Evolutionary conservation across 768 basidiomycete species (phyloP), one percentile per base, ranked within the genome.

Genomic region (Boletus sensibilis): DNA sequence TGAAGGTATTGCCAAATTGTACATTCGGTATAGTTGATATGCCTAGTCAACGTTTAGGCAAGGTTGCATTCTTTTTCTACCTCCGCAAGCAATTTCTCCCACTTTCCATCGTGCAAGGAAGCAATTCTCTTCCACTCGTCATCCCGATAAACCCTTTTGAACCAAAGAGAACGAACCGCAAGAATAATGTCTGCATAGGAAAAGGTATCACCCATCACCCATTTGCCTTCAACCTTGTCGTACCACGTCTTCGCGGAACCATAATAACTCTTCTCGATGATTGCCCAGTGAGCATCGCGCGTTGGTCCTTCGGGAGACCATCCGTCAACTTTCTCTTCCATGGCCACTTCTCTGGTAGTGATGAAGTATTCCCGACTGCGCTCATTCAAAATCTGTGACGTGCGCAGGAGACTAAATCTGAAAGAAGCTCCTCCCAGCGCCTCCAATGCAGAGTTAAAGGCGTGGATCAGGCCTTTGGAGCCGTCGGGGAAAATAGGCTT

Each of bases 321-420:
- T 33, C 78, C 72, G 25, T 79, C 77, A 49, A 83, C 56, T 14
- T 65, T 63, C 41, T 57, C 66, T 6, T 76, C 76, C 44, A 75
- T 67, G 3, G 9, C n/a, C 3, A 16, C 53, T 53, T 74, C 70
- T 34, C 76, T 64, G 5, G 73, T 76, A 20, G 53, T 45, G 20
- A 74, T 60, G 58, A 79, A 83, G 63, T 75, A 76, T 29, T 64
- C 70, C 38, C 57, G 55, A 53, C 78, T 79, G 37, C 54, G 59
- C 5, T 71, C 66, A 29, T 68, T 72, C 53, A 82, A 57, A 38
- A 70, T 57, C 14, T 64, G 45, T 14, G 63, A 59, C 1, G 59
- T 23, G n/a, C 70, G 69, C 21, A 73, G 31, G 46, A 68, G 5
- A 49, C 62, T 45, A 13, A 59, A 38, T 35, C 64, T 54, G 6